These are phyloP conservation scores for Fomes fomentarius DNA, from an alignment of 1,284 basidiomycete species.

Conservation along the genomic window DNA sequence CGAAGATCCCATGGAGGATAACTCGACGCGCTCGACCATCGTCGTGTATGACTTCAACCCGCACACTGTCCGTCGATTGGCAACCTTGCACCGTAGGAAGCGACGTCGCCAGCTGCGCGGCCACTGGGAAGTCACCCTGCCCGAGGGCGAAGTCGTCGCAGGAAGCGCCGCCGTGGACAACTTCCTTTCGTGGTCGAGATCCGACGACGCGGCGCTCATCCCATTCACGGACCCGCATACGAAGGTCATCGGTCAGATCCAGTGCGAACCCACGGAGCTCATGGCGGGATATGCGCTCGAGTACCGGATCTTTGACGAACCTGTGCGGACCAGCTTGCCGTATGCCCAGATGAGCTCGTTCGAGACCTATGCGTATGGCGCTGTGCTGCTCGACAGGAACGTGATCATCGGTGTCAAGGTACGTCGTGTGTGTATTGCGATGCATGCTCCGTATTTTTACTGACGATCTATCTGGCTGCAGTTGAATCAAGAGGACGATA, in stretches of 20 bases:
- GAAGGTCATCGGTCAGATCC: slow-evolving; percentile 20
- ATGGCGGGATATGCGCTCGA: slow-evolving; percentile 17
- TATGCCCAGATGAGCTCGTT: slow-evolving; percentile 25
- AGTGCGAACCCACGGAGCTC: slow-evolving; percentile 21
- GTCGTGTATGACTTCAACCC: slow-evolving; percentile 30
- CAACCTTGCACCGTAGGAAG: slow-evolving; percentile 15
- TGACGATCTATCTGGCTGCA: neutral
- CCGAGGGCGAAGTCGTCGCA: slow-evolving; percentile 6
- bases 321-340: slow-evolving; percentile 23
- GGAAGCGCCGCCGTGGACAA: neutral
- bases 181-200: neutral
- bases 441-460: neutral
- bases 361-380: slow-evolving; percentile 23
- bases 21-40: slow-evolving; percentile 19
- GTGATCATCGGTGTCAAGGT: slow-evolving; percentile 25
- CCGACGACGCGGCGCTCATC: slow-evolving; percentile 16
- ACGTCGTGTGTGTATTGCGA: neutral
- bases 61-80: slow-evolving; percentile 22
- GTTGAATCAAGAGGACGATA: slow-evolving; percentile 22
- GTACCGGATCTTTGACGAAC: slow-evolving; percentile 22
- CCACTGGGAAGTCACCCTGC: slow-evolving; percentile 6
- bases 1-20: slow-evolving; percentile 19
- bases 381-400: slow-evolving; percentile 20
- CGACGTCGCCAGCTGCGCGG: slow-evolving; percentile 14
- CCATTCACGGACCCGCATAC: slow-evolving; percentile 21